Conservation (phyloP, 192 early-diverging fungal species). For the Martensiomyces pterosporus region DNA sequence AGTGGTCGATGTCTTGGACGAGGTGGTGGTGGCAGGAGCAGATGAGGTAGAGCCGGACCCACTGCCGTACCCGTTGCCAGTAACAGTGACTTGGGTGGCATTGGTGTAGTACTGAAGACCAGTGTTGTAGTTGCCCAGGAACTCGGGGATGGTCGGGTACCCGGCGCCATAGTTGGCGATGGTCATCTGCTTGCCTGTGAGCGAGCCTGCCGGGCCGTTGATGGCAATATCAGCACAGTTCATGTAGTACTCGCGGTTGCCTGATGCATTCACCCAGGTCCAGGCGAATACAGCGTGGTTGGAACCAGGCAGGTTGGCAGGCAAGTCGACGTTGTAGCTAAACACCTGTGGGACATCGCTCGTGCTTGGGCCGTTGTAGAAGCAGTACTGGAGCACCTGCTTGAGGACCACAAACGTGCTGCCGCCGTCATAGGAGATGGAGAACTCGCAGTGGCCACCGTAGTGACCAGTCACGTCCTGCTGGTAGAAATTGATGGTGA, state of each 20-base stretch:
- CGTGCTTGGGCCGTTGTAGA: constrained; percentile 14
- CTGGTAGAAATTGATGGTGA: constrained; percentile 46
- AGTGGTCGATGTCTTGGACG: not conserved
- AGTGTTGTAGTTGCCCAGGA: constrained; percentile 6
- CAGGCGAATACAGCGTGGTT: constrained; percentile 54
- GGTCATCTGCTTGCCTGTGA: constrained; percentile 36
- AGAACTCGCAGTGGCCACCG: constrained; percentile 66
- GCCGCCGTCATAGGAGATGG: constrained; percentile 59
- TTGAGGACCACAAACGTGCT: constrained; percentile 58
- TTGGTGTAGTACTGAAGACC: constrained; percentile 13
- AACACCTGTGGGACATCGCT: constrained; percentile 4
- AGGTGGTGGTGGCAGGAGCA: not conserved
- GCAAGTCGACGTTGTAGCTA: constrained; percentile 42
- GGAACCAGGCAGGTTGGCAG: constrained; percentile 37
- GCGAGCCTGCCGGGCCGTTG: constrained; percentile 17
- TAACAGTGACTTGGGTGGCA: constrained; percentile 5
- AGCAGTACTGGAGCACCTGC: constrained; percentile 37
- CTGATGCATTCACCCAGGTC: constrained; percentile 60
- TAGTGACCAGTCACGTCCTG: constrained; percentile 30
- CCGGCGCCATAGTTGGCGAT: constrained; percentile 29
- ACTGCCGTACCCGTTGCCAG: too few relatives aligned
- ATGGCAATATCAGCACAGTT: constrained; percentile 54
- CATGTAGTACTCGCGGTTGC: constrained; percentile 61
- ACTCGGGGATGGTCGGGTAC: constrained; percentile 23
- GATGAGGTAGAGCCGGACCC: too few relatives aligned